Conservation (phyloP, 164 flowering plant species). For the Chimonanthus praecox region DNA sequence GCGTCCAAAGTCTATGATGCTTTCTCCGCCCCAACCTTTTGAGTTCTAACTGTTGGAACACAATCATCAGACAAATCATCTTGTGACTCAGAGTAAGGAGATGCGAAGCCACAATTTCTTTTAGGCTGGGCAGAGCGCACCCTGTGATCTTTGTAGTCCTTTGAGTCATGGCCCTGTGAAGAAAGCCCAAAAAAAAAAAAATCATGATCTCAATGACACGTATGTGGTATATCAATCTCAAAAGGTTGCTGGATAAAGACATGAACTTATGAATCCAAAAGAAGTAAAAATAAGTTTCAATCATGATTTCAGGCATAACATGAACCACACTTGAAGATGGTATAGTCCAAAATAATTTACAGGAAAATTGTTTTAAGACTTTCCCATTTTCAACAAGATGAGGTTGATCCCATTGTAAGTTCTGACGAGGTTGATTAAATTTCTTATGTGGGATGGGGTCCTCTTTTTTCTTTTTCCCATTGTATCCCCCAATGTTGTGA, state of each 20-base stretch:
- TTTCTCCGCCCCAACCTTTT: conserved; percentile 33
- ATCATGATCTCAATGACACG: background rate
- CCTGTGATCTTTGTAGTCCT: conserved; percentile 24
- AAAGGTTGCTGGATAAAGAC: background rate
- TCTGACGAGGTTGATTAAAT: too few species aligned
- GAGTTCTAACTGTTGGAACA: conserved; percentile 15
- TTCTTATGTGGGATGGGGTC: too few species aligned
- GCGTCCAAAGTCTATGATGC: conserved; percentile 49
- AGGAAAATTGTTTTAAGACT: too few species aligned
- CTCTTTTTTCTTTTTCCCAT: too few species aligned
- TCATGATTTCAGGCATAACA: too few species aligned
- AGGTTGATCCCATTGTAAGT: too few species aligned
- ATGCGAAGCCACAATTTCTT: conserved; percentile 14
- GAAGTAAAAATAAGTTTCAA: background rate
- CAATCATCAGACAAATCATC: conserved; percentile 30
- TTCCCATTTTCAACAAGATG: too few species aligned
- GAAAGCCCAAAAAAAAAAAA: too few species aligned
- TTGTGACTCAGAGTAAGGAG: conserved; percentile 23
- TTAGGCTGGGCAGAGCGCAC: conserved; percentile 7
- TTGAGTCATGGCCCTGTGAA: conserved; percentile 28
- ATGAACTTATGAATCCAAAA: background rate
- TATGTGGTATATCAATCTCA: background rate
- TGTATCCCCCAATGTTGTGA: too few species aligned
- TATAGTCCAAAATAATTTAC: too few species aligned
- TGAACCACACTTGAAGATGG: too few species aligned